phyloP scores from a whole-genome alignment of 129 eudicot species.

The Flaveria robusta region DNA sequence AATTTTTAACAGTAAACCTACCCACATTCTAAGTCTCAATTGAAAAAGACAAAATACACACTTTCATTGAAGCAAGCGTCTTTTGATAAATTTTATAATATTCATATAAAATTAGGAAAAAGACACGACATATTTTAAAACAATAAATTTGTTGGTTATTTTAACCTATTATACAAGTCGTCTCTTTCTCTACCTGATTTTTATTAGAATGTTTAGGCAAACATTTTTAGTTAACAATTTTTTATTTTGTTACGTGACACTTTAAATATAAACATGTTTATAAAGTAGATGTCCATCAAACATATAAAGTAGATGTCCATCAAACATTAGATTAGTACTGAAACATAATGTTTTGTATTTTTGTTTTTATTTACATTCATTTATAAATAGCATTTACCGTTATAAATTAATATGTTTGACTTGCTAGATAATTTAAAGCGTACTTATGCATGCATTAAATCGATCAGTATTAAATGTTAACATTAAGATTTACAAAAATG shows the following conservation, averaged over 20 bases:
- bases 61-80: too few species aligned
- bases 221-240: neutral
- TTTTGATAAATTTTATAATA: too few species aligned
- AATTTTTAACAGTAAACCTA: too few species aligned
- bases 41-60: too few species aligned
- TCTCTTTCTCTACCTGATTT: neutral
- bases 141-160: too few species aligned
- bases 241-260: neutral
- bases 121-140: too few species aligned
- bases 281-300: neutral
- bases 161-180: too few species aligned
- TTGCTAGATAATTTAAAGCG: neutral
- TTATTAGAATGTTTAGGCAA: neutral
- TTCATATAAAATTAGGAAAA: too few species aligned
- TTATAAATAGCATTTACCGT: neutral
- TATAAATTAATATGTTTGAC: neutral
- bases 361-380: neutral
- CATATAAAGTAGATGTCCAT: too few species aligned
- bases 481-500: neutral
- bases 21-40: too few species aligned
- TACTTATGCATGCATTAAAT: neutral
- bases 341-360: neutral
- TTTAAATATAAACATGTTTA: neutral
- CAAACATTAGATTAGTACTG: neutral
- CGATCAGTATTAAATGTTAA: neutral